A percentile compares a stretch with the other conserved stretches of the same genome.
Evolutionary conservation across 441 rosid genomes (phyloP).

Genomic region (Corymbia citriodora): DNA sequence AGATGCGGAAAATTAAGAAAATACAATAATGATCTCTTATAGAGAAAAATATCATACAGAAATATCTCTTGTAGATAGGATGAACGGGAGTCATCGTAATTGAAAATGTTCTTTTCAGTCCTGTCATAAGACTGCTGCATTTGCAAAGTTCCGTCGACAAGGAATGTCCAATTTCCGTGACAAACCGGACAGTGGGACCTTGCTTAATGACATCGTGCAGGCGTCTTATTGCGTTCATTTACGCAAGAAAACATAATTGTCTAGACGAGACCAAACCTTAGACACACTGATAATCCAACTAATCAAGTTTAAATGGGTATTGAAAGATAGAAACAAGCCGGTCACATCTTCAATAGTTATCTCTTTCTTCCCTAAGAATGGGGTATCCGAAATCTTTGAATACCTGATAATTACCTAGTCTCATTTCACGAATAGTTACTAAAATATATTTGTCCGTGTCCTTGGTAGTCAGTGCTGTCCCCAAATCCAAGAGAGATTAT

Average conservation of each 20-base stretch:
- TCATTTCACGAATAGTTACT: neutral
- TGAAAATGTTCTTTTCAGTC: neutral
- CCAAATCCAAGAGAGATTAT: neutral
- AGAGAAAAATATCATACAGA: neutral
- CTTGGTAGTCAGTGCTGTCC: neutral
- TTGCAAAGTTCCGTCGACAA: neutral
- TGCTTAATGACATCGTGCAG: neutral
- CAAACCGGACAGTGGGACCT: neutral
- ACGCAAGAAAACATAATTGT: neutral
- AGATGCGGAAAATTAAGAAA: neutral
- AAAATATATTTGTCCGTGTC: neutral
- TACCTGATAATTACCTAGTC: neutral
- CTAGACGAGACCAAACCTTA: neutral
- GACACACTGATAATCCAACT: neutral
- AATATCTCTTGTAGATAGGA: neutral
- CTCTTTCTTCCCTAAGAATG: neutral
- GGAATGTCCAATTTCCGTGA: neutral
- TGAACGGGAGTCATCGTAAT: neutral
- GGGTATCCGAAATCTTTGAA: neutral
- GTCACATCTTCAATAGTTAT: neutral
- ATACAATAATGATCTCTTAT: neutral
- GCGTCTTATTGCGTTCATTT: neutral
- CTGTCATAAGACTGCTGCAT: neutral
- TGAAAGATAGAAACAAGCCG: neutral
- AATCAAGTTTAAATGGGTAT: neutral